phyloP scores from a whole-genome alignment of 2,329 filamentous ascomycete genomes.

The Elsinoe perseae region DNA sequence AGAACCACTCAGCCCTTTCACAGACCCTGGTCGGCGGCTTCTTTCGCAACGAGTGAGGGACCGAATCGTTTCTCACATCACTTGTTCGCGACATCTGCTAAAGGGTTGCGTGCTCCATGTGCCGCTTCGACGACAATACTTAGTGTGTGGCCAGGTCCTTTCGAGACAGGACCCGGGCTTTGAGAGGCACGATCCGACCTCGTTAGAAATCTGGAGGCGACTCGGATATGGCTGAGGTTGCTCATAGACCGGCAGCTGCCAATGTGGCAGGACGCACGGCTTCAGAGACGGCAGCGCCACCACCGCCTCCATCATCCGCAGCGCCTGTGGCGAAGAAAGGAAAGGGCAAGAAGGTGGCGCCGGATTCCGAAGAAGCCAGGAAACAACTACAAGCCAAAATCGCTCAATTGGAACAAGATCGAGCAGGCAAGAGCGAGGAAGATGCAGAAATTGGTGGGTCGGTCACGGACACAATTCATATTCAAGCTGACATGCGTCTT shows the following conservation, averaged over 20 bases:
- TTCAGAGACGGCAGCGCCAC: slow-evolving; percentile 29
- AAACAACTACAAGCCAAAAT: slow-evolving; percentile 90
- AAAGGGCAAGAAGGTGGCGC: slow-evolving; percentile 68
- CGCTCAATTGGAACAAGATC: slow-evolving; percentile 88
- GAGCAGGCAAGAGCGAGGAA: slow-evolving; percentile 87
- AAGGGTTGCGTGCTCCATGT: background rate
- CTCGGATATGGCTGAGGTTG: slow-evolving; percentile 19
- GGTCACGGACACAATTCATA: background rate
- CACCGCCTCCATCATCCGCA: slow-evolving; percentile 38
- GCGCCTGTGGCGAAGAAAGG: slow-evolving; percentile 59
- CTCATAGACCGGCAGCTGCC: slow-evolving; percentile 23
- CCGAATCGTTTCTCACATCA: background rate
- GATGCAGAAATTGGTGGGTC: slow-evolving; percentile 86
- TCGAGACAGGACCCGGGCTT: background rate
- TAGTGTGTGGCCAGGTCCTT: slow-evolving; percentile 11
- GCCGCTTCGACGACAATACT: background rate
- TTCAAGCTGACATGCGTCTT: background rate
- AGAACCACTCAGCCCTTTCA: background rate
- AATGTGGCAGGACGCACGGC: slow-evolving; percentile 27
- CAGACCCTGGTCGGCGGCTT: background rate
- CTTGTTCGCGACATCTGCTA: background rate
- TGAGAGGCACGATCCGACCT: background rate
- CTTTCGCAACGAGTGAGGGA: background rate
- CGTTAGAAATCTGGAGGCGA: background rate
- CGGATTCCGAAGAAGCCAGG: slow-evolving; percentile 77